These are phyloP conservation scores for Adansonia rubrostipa DNA, from an alignment of 441 rosid species.

Conservation along the genomic window DNA sequence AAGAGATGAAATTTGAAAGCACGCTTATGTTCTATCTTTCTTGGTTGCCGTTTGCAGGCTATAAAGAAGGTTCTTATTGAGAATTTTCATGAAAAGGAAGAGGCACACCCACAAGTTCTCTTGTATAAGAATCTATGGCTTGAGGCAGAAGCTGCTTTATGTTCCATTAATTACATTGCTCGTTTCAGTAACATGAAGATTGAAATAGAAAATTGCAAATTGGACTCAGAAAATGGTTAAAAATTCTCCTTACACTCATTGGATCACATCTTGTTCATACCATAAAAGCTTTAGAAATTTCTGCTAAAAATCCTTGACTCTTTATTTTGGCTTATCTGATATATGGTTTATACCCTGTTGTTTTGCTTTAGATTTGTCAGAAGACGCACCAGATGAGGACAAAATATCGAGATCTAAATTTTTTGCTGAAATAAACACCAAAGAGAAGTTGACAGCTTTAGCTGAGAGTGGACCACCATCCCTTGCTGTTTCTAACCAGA, in stretches of 20 bases:
- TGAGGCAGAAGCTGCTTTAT: slow-evolving; percentile 91
- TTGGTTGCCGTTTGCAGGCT: slow-evolving; percentile 55
- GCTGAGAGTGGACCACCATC: slow-evolving; percentile 24
- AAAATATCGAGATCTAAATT: slow-evolving; percentile 29
- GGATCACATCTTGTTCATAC: slow-evolving; percentile 3
- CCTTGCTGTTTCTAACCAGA: slow-evolving; percentile 28
- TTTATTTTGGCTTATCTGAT: slow-evolving; percentile 14
- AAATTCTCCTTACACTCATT: slow-evolving; percentile 6
- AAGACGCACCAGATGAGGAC: slow-evolving; percentile 35
- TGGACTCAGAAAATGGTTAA: slow-evolving; percentile 48
- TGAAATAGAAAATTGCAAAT: slow-evolving; percentile 53
- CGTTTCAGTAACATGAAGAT: slow-evolving; percentile 66
- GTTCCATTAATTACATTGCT: slow-evolving; percentile 67
- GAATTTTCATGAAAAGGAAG: slow-evolving; percentile 62
- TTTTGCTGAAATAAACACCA: slow-evolving; percentile 29
- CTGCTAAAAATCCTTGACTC: slow-evolving; percentile 17
- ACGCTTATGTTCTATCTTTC: neutral
- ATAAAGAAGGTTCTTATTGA: slow-evolving; percentile 67
- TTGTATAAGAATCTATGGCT: slow-evolving; percentile 95
- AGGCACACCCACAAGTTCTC: slow-evolving; percentile 54
- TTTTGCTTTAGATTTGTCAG: slow-evolving; percentile 41
- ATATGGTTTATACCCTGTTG: slow-evolving; percentile 4
- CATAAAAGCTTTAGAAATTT: neutral
- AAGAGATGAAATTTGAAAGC: neutral
- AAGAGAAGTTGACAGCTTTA: slow-evolving; percentile 34